Conservation (phyloP, 2,329 filamentous ascomycete species). For the Colletotrichum tropicicola region DNA sequence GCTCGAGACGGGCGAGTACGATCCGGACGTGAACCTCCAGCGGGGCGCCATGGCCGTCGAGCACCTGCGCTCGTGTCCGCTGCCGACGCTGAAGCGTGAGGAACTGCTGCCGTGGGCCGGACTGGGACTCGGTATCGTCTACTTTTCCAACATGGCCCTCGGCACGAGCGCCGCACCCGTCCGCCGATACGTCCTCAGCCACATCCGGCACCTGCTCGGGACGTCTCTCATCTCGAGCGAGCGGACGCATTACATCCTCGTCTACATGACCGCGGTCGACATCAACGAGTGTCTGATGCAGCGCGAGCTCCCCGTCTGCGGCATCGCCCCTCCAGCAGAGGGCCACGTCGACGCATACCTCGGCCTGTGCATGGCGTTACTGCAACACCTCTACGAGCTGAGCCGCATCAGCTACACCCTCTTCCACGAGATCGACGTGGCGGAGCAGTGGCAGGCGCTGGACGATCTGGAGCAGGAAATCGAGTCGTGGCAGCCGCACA, state of each 20-base stretch:
- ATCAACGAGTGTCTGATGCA: conserved; percentile 35
- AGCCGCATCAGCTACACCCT: conserved; percentile 35
- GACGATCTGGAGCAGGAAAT: conserved; percentile 28
- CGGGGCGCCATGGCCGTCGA: conserved; percentile 25
- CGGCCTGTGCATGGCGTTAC: conserved; percentile 34
- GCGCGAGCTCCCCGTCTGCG: conserved; percentile 33
- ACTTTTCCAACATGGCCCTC: conserved; percentile 29
- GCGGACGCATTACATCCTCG: conserved; percentile 23
- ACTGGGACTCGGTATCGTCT: conserved; percentile 14
- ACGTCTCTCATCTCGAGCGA: conserved; percentile 17
- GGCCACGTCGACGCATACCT: conserved; percentile 36
- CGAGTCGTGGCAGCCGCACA: conserved; percentile 33
- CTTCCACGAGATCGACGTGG: conserved; percentile 11
- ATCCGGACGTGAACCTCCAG: conserved; percentile 18
- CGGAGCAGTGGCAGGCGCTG: conserved; percentile 16
- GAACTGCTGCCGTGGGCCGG: conserved; percentile 23
- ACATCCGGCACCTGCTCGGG: conserved; percentile 21
- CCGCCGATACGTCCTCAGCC: conserved; percentile 23
- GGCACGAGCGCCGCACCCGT: conserved; percentile 26
- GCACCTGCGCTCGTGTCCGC: conserved; percentile 18
- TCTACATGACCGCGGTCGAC: conserved; percentile 36
- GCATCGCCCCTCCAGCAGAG: conserved; percentile 24
- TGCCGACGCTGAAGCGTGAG: conserved; percentile 19
- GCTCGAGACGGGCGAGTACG: conserved; percentile 22
- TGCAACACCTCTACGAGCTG: conserved; percentile 37